A percentile compares a stretch with the other conserved stretches of the same genome.
Evolutionary conservation across 805 yeast species (phyloP).

Genomic region (Suhomyces sp.): DNA sequence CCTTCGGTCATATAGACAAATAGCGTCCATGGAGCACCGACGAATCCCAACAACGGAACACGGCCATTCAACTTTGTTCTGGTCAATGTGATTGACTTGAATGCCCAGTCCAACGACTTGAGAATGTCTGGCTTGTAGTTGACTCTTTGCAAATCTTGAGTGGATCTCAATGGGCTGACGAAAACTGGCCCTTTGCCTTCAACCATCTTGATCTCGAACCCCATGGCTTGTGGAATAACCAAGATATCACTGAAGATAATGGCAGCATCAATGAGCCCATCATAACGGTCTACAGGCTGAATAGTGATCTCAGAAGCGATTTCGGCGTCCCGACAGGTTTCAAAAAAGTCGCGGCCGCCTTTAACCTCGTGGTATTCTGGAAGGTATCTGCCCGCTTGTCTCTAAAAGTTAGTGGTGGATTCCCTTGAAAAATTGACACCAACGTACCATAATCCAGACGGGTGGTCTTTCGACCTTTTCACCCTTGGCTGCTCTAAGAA

Average conservation of each 20-base stretch:
- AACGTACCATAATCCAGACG: slow-evolving; percentile 82
- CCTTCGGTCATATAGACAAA: slow-evolving; percentile 98
- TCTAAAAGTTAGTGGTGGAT: slow-evolving; percentile 28
- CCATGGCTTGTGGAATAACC: slow-evolving; percentile 98
- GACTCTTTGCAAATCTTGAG: slow-evolving; percentile 61
- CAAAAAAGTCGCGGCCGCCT: slow-evolving; percentile 83
- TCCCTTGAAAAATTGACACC: neutral
- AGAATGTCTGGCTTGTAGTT: slow-evolving; percentile 65
- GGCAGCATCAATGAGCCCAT: slow-evolving; percentile 92
- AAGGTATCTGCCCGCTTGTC: slow-evolving; percentile 94
- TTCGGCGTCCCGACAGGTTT: slow-evolving; percentile 93
- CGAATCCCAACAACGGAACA: slow-evolving; percentile 91
- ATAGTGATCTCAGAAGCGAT: slow-evolving; percentile 91
- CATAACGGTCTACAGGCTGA: slow-evolving; percentile 88
- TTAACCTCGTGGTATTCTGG: slow-evolving; percentile 92
- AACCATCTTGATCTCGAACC: slow-evolving; percentile 88
- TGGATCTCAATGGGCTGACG: slow-evolving; percentile 78
- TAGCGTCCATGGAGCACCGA: slow-evolving; percentile 98
- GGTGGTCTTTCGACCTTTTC: slow-evolving; percentile 96
- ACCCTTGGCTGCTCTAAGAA: slow-evolving; percentile 87
- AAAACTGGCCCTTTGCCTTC: slow-evolving; percentile 95
- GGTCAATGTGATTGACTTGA: slow-evolving; percentile 89
- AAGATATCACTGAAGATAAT: slow-evolving; percentile 93
- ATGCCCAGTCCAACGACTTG: slow-evolving; percentile 89
- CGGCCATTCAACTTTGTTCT: slow-evolving; percentile 81